A percentile compares a stretch with the other conserved stretches of the same genome.
These are phyloP conservation scores for Zychaea mexicana DNA, from an alignment of 371 early-diverging fungal genomes.

Conservation along the genomic window DNA sequence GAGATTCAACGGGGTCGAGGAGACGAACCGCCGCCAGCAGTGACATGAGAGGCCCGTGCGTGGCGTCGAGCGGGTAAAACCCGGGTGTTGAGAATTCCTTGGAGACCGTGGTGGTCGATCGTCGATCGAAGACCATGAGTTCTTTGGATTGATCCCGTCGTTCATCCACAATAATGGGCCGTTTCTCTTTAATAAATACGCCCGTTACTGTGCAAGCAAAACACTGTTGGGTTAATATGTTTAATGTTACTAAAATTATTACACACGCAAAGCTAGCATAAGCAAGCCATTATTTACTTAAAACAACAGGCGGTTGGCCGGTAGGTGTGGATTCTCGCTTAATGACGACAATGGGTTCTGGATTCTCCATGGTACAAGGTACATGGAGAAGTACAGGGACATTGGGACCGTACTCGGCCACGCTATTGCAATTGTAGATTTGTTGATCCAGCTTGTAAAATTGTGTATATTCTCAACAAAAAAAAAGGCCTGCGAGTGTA, in stretches of 20 bases:
- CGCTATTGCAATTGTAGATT: conserved; percentile 20
- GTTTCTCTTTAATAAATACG: conserved; percentile 17
- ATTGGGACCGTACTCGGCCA: conserved; percentile 27
- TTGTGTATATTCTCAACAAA: no score
- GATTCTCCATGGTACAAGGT: conserved; percentile 33
- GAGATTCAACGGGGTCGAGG: conserved; percentile 3
- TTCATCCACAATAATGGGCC: conserved; percentile 28
- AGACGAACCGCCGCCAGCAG: conserved; percentile 14
- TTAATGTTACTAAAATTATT: no score
- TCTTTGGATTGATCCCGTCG: conserved; percentile 24
- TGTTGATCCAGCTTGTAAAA: conserved; percentile 31
- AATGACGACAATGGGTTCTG: conserved; percentile 36
- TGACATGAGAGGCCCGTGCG: conserved; percentile 18
- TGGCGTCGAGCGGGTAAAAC: conserved; percentile 19
- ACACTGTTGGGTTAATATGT: no score
- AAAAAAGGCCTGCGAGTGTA: no score
- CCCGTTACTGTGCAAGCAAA: conserved; percentile 32
- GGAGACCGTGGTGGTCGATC: conserved; percentile 6
- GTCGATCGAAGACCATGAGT: conserved; percentile 25
- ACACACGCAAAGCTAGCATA: background rate
- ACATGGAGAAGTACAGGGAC: conserved; percentile 40
- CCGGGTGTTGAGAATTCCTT: conserved; percentile 18
- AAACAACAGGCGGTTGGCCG: conserved; percentile 39
- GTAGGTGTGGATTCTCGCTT: conserved; percentile 33
- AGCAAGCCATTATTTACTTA: conserved; percentile 23